Evolutionary conservation across 2,329 filamentous ascomycete species (phyloP).

Genomic region (Emericellopsis cladophorae): DNA sequence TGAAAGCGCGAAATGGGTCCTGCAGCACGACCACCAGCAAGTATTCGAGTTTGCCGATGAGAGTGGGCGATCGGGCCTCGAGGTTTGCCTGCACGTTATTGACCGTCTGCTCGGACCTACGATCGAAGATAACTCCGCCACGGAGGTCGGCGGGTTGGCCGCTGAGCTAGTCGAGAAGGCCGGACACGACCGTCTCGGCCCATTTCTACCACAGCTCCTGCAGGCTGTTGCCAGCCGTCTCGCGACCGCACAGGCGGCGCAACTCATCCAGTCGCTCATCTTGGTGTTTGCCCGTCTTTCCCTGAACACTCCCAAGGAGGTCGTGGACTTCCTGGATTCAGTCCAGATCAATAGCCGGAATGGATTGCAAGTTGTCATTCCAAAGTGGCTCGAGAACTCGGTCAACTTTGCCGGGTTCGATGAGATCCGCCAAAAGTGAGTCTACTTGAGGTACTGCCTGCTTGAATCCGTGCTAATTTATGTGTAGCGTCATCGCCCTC

Average conservation of each 20-base stretch:
- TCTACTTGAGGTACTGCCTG: conserved; percentile 5
- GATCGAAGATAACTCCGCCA: conserved; percentile 86
- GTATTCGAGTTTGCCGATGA: conserved; percentile 79
- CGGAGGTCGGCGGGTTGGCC: conserved; percentile 90
- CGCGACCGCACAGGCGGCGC: conserved; percentile 68
- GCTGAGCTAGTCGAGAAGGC: conserved; percentile 94
- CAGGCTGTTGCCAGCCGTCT: conserved; percentile 79
- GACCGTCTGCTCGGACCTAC: conserved; percentile 73
- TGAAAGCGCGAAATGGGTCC: conserved; percentile 75
- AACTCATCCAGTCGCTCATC: conserved; percentile 91
- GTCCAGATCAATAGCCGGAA: conserved; percentile 69
- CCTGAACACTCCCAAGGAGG: conserved; percentile 72
- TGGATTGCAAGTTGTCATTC: conserved; percentile 78
- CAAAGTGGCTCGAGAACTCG: conserved; percentile 96
- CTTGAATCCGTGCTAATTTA: conserved; percentile 14
- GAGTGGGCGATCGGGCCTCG: conserved; percentile 68
- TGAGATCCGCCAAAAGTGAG: conserved; percentile 90
- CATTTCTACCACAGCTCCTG: conserved; percentile 78
- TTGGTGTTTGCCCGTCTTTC: conserved; percentile 89
- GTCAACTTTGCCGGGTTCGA: conserved; percentile 97
- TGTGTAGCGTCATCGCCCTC: conserved; percentile 68
- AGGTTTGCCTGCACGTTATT: conserved; percentile 82
- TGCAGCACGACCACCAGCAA: conserved; percentile 81
- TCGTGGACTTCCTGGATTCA: conserved; percentile 81
- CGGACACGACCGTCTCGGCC: conserved; percentile 79